Base-by-base conservation (phyloP, 1,284 basidiomycete genomes). In the Apiotrichum porosum region DNA sequence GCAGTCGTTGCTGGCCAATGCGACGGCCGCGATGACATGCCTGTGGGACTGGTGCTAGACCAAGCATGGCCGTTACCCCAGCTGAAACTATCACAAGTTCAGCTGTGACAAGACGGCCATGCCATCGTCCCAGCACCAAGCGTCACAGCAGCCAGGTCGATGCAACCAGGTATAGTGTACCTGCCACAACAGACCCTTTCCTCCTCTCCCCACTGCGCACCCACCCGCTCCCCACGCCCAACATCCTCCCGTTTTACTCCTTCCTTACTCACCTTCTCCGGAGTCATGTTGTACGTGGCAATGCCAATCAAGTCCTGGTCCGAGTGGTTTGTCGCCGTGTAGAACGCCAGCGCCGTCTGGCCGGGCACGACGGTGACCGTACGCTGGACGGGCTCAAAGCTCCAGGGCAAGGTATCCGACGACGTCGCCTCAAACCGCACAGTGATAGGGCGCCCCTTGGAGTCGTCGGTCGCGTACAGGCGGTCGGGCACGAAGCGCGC, bases 311-410 rank as follows among this genome's bases (percentile, higher is more conserved):
- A 83, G 70, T 98, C 95, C 58, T 86, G 78, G 37, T 83, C 76
- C 12, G 85, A 84, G 44, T 79, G 81, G 64, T 98, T 99, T 75
- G 81, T 90, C 10, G 94, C 95, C 46, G 81, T 92, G 73, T 97
- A 99, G 71, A 99, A 99, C 12, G 94, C 95, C 48, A 98, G 76
- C 48, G 89, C 91, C 3, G 92, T 94, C 77, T 99, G 93, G 2
- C 95, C 95, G 0, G 92, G 95, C 22, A 97, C 77, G 14, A 98
- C 93, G 39, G 79, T 85, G 19, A 99, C 89, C 53, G 80, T 86
- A 70, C 85, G 86, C 66, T 97, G 93, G 58, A 89, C 85, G 0
- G 95, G 93, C 10, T 82, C 83, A 69, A 98, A 98, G 41, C 78
- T 80, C 95, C 95, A 98, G 0, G 94, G 92, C 9, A 98, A 78